Evolutionary conservation across 768 basidiomycete species (phyloP).

Genomic region (Russula griseocarnosa): DNA sequence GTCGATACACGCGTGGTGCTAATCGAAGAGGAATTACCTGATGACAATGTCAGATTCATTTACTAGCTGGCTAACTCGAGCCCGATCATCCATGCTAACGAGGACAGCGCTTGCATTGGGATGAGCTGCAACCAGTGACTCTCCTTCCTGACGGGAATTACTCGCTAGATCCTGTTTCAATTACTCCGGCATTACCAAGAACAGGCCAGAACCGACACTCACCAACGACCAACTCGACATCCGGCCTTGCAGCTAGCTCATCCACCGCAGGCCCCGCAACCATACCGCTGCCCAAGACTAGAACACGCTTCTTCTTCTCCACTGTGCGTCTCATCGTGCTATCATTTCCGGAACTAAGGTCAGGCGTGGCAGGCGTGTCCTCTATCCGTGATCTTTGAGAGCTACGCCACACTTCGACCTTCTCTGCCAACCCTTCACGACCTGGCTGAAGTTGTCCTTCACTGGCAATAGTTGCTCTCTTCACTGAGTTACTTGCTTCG

Average conservation of each 20-base stretch:
- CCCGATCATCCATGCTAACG: slow-evolving; percentile 54
- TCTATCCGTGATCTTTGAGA: background rate
- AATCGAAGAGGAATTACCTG: slow-evolving; percentile 46
- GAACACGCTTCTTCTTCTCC: slow-evolving; percentile 54
- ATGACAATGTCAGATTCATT: slow-evolving; percentile 71
- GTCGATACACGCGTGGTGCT: background rate
- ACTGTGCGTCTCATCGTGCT: background rate
- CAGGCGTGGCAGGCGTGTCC: slow-evolving; percentile 5
- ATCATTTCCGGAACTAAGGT: background rate
- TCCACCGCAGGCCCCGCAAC: slow-evolving; percentile 87
- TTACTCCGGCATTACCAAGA: background rate
- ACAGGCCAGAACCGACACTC: slow-evolving; percentile 33
- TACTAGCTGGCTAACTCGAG: slow-evolving; percentile 50
- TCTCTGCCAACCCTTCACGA: slow-evolving; percentile 56
- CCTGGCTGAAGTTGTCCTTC: slow-evolving; percentile 50
- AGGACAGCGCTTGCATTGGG: slow-evolving; percentile 51
- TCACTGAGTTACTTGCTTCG: slow-evolving; percentile 44
- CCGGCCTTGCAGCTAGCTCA: slow-evolving; percentile 56
- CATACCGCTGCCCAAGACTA: slow-evolving; percentile 93
- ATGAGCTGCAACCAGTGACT: slow-evolving; percentile 44
- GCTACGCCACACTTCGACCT: slow-evolving; percentile 45
- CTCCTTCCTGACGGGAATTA: slow-evolving; percentile 60
- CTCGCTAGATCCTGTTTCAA: slow-evolving; percentile 49
- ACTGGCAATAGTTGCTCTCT: slow-evolving; percentile 66
- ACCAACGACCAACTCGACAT: slow-evolving; percentile 77